phyloP scores from a whole-genome alignment of 495 filamentous ascomycete species.

The Sphaerosporella brunnea region DNA sequence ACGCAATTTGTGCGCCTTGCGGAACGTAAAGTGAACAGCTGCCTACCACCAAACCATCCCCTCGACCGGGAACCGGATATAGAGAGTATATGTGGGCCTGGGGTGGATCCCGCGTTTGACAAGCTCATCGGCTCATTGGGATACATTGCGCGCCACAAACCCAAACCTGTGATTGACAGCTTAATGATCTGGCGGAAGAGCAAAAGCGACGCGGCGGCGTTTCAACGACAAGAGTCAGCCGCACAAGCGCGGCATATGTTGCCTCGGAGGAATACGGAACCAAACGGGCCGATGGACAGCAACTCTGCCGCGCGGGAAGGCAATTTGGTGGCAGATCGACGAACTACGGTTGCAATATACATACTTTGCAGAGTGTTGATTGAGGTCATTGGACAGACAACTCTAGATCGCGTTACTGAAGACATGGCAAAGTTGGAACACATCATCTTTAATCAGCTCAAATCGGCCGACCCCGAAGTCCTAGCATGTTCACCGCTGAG shows the following conservation, averaged over 20 bases:
- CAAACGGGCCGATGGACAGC: slow-evolving; percentile 12
- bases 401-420: slow-evolving; percentile 55
- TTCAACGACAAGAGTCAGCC: slow-evolving; percentile 42
- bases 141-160: slow-evolving; percentile 71
- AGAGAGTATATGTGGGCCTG: slow-evolving; percentile 75
- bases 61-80: slow-evolving; percentile 63
- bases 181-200: slow-evolving; percentile 94
- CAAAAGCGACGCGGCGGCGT: slow-evolving; percentile 70
- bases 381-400: slow-evolving; percentile 84
- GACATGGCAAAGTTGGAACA: slow-evolving; percentile 85
- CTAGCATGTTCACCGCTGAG: slow-evolving; percentile 60
- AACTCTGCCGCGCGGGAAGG: slow-evolving; percentile 14
- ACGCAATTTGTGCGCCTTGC: slow-evolving; percentile 71
- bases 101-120: slow-evolving; percentile 79
- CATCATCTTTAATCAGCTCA: slow-evolving; percentile 85
- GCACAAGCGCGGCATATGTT: slow-evolving; percentile 32
- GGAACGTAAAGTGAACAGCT: slow-evolving; percentile 70
- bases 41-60: slow-evolving; percentile 29
- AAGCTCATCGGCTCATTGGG: slow-evolving; percentile 73
- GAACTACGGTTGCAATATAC: slow-evolving; percentile 83
- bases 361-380: slow-evolving; percentile 84
- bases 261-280: slow-evolving; percentile 24
- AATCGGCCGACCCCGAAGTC: slow-evolving; percentile 67
- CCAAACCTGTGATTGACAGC: slow-evolving; percentile 86
- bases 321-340: slow-evolving; percentile 48